Percentiles rank a stretch among this genome's conserved stretches.
These are phyloP conservation scores for Salix brachista DNA, from an alignment of 345 rosid species.

Conservation along the genomic window DNA sequence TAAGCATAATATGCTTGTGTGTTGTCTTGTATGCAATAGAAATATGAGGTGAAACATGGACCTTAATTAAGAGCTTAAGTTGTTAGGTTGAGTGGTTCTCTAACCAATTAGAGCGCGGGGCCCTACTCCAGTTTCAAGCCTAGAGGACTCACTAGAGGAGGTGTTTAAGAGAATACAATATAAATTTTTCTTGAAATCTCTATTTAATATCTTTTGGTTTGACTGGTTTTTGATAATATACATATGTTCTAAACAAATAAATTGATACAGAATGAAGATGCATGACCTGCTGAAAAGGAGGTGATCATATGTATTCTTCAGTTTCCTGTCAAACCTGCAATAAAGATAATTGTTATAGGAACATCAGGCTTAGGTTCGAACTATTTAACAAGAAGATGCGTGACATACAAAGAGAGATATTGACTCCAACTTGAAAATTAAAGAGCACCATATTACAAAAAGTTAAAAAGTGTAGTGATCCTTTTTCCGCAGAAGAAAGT, in stretches of 20 bases:
- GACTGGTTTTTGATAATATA: too few species aligned
- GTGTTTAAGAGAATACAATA: background rate
- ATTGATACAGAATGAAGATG: background rate
- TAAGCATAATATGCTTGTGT: background rate
- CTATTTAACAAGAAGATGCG: background rate
- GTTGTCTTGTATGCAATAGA: background rate
- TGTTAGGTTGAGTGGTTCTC: background rate
- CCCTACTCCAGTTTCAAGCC: too few species aligned
- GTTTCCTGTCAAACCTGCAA: slow-evolving; percentile 90
- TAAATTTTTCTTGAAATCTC: too few species aligned
- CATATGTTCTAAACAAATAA: background rate
- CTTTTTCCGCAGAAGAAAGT: too few species aligned
- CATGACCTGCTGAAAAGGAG: slow-evolving; percentile 90
- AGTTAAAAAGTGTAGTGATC: too few species aligned
- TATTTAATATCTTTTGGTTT: too few species aligned
- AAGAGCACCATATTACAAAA: background rate
- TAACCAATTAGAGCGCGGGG: background rate
- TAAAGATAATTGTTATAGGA: slow-evolving; percentile 14
- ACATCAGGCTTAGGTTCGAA: background rate
- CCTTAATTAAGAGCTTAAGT: background rate
- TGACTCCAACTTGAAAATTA: background rate
- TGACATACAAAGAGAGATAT: background rate
- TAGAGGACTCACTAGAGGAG: background rate
- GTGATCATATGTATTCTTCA: slow-evolving; percentile 82
- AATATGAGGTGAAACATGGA: background rate